Conservation (phyloP, 2,329 filamentous ascomycete species). For the Botryosphaeria dothidea region DNA sequence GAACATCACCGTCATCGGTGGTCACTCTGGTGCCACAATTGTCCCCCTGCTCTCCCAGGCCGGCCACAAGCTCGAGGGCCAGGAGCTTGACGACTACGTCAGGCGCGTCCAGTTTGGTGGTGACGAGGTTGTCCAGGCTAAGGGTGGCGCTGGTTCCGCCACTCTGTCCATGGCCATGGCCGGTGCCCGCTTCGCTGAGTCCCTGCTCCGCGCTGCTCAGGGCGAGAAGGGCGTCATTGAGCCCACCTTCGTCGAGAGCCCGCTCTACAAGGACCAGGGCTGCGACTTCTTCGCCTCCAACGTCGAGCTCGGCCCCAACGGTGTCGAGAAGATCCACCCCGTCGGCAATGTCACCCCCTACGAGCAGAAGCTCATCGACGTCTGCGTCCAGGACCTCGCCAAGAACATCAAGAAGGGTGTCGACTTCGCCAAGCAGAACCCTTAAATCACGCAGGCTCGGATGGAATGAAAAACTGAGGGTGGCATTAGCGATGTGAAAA, state of each 20-base stretch:
- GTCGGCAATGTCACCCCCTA: slow-evolving; percentile 80
- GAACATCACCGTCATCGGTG: slow-evolving; percentile 94
- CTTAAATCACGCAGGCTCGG: slow-evolving; percentile 27
- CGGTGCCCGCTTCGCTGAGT: slow-evolving; percentile 82
- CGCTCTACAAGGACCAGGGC: slow-evolving; percentile 97
- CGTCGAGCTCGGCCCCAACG: slow-evolving; percentile 94
- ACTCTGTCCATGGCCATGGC: slow-evolving; percentile 99
- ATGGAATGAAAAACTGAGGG: neutral
- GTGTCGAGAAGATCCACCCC: slow-evolving; percentile 89
- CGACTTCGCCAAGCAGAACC: slow-evolving; percentile 64
- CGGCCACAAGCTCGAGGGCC: slow-evolving; percentile 79
- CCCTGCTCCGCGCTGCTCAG: slow-evolving; percentile 85
- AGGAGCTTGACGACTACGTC: slow-evolving; percentile 74
- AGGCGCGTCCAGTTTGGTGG: slow-evolving; percentile 98
- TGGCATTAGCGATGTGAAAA: neutral
- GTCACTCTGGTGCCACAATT: slow-evolving; percentile 97
- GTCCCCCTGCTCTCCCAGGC: slow-evolving; percentile 97
- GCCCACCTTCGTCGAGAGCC: slow-evolving; percentile 95
- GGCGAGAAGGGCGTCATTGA: slow-evolving; percentile 95
- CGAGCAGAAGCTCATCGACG: slow-evolving; percentile 89
- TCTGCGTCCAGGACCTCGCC: slow-evolving; percentile 79
- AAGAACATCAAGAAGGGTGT: slow-evolving; percentile 94
- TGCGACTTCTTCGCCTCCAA: slow-evolving; percentile 95
- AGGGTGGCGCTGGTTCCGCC: slow-evolving; percentile 95
- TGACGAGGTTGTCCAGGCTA: slow-evolving; percentile 98